Percentiles rank a stretch among this genome's conserved stretches.
Evolutionary conservation across 768 basidiomycete species (phyloP).

Genomic region (Ramaria sp.): DNA sequence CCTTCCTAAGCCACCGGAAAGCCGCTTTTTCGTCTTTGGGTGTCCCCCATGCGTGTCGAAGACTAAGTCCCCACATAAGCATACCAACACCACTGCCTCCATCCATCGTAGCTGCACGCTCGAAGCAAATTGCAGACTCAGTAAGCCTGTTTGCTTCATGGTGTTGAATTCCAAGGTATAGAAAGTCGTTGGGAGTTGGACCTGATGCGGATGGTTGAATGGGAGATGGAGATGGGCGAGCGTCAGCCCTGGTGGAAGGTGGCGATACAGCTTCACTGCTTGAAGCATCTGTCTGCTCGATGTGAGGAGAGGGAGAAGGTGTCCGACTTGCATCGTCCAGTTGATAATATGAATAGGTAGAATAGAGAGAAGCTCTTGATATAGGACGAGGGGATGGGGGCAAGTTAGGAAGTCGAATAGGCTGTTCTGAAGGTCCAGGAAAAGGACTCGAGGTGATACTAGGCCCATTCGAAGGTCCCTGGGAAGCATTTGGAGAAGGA

Average conservation of each 20-base stretch:
- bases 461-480: constrained; percentile 2
- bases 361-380: constrained; percentile 40
- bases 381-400: constrained; percentile 25
- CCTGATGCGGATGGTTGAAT: constrained; percentile 7
- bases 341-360: constrained; percentile 57
- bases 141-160: constrained; percentile 63
- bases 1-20: constrained; percentile 74
- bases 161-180: constrained; percentile 66
- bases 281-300: constrained; percentile 25
- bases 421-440: constrained; percentile 2
- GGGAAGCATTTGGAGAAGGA: background rate
- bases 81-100: constrained; percentile 85
- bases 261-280: constrained; percentile 2
- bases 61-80: constrained; percentile 83
- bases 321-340: constrained; percentile 26
- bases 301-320: constrained; percentile 23
- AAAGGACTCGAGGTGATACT: too few species aligned
- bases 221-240: constrained; percentile 4
- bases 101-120: constrained; percentile 56
- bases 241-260: constrained; percentile 13
- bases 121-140: constrained; percentile 65
- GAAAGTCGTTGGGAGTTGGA: constrained; percentile 49
- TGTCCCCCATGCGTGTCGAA: constrained; percentile 85
- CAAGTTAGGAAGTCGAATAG: constrained; percentile 15
- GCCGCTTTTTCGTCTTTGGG: constrained; percentile 66